Percentiles rank a stretch among this genome's conserved stretches.
Conservation (phyloP, 495 filamentous ascomycete genomes). For the Penicillium flavigenum region DNA sequence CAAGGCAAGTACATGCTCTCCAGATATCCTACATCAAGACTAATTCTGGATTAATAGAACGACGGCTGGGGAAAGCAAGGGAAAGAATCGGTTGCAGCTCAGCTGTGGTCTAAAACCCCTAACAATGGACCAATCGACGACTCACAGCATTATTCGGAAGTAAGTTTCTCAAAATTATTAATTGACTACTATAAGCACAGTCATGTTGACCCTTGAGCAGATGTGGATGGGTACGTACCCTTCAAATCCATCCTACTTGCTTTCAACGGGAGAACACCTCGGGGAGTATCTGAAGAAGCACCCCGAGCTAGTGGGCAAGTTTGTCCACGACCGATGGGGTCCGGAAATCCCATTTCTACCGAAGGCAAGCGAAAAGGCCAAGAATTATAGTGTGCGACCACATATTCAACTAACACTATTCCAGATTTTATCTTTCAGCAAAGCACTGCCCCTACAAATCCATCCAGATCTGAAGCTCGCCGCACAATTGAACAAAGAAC, state of each 20-base stretch:
- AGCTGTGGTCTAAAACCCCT: constrained; percentile 46
- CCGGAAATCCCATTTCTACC: constrained; percentile 70
- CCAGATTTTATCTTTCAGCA: constrained; percentile 71
- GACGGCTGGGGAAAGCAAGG: constrained; percentile 52
- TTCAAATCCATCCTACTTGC: constrained; percentile 61
- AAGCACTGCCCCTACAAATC: constrained; percentile 79
- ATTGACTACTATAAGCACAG: background rate
- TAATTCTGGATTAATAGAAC: constrained; percentile 31
- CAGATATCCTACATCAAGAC: background rate
- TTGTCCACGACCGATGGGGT: constrained; percentile 62
- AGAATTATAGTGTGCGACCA: background rate
- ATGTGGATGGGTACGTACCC: constrained; percentile 87
- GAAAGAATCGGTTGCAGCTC: constrained; percentile 41
- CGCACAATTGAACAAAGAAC: constrained; percentile 57
- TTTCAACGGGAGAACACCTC: constrained; percentile 62
- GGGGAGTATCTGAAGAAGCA: constrained; percentile 64
- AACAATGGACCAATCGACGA: constrained; percentile 38
- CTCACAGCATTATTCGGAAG: constrained; percentile 49
- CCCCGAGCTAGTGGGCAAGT: constrained; percentile 63
- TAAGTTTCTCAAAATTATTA: constrained; percentile 8
- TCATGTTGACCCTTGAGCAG: constrained; percentile 26
- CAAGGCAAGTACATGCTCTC: constrained; percentile 30
- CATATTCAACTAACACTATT: too few relatives aligned
- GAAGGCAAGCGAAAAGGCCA: constrained; percentile 49
- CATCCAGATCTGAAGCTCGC: constrained; percentile 71